Evolutionary conservation across 352 stramenopile species (phyloP), one percentile per base, ranked within the genome.

Genomic region (Globisporangium camurandrum): DNA sequence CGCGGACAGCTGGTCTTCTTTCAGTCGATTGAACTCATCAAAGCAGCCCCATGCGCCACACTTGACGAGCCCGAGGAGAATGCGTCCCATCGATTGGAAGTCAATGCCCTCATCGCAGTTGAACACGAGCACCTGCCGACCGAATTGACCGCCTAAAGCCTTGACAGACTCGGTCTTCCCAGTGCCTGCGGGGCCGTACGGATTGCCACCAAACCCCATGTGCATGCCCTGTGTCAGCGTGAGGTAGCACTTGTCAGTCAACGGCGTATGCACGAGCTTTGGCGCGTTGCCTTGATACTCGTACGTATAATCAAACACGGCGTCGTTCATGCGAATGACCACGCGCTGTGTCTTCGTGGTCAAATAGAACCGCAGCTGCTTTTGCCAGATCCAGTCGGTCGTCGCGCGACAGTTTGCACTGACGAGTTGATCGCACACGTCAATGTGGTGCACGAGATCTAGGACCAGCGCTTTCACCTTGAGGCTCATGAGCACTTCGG

Each of bases 11-110:
- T 97, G 84, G 34, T 98, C 91, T 36, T 95, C 86, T 50, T 98
- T 97, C 2, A 98, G 67, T 1, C 93, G 86, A 63, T 98, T 98
- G 51, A 98, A 98, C 56, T 98, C 93, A 38, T 98, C 93, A 39
- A 98, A 98, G 54, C 93, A 98, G n/a, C 93, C 93, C 93, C 93
- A 98, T 23, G 91, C 93, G 14, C 93, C 93, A 46, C 80, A 97
- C 54, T 97, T 96, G 16, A 98, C 86, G 1, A 98, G 61, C 0
- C 93, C 93, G n/a, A 95, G 93, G 48, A 98, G 97, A 46, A 98
- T 98, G 4, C 92, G 71, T 0, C 92, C 91, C 87, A 98, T 97
- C n/a, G 67, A 86, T 42, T 95, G 79, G 51, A 95, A 97, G 51
- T 98, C 93, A 41, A 98, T 95, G 10, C 84, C 87, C 77, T 98